These are phyloP conservation scores for Pythium rishiriense DNA, from an alignment of 352 stramenopile genomes.

Conservation along the genomic window DNA sequence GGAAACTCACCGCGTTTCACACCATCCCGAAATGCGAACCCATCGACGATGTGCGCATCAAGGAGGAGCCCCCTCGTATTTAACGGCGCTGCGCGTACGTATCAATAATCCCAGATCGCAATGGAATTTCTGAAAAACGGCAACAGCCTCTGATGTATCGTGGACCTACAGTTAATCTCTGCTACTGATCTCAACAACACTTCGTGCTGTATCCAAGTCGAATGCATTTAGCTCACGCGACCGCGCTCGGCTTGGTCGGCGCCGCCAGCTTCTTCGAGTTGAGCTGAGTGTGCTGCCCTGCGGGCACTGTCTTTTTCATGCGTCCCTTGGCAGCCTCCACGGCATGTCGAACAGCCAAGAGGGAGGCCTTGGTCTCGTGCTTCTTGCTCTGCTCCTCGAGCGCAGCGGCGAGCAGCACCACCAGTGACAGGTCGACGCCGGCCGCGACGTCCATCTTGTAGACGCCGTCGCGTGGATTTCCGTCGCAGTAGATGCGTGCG, in stretches of 20 bases:
- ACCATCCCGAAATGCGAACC: not conserved
- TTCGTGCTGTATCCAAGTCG: too few species aligned
- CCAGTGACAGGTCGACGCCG: slow-evolving; percentile 17
- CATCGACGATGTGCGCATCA: slow-evolving; percentile 2
- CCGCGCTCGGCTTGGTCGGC: not conserved
- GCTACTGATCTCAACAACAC: too few species aligned
- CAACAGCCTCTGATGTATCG: not conserved
- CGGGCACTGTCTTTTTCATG: not conserved
- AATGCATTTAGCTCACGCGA: too few species aligned
- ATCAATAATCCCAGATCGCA: slow-evolving; percentile 13
- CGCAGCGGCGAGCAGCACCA: slow-evolving; percentile 19
- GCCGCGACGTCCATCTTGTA: slow-evolving; percentile 24
- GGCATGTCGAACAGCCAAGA: not conserved
- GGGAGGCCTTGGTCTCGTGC: slow-evolving; percentile 1
- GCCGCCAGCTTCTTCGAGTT: not conserved
- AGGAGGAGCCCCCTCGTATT: slow-evolving; percentile 21
- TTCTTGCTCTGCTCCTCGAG: slow-evolving; percentile 26
- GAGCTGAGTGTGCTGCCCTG: not conserved
- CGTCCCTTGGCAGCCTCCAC: not conserved
- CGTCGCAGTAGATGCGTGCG: slow-evolving; percentile 18
- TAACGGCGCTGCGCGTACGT: slow-evolving; percentile 1
- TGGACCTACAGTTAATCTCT: not conserved
- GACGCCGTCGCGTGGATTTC: not conserved
- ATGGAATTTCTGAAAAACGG: slow-evolving; percentile 2
- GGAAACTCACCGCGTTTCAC: slow-evolving; percentile 51